These are phyloP conservation scores for Rhodotorula sp. DNA, from an alignment of 1,284 basidiomycete species.

Conservation along the genomic window DNA sequence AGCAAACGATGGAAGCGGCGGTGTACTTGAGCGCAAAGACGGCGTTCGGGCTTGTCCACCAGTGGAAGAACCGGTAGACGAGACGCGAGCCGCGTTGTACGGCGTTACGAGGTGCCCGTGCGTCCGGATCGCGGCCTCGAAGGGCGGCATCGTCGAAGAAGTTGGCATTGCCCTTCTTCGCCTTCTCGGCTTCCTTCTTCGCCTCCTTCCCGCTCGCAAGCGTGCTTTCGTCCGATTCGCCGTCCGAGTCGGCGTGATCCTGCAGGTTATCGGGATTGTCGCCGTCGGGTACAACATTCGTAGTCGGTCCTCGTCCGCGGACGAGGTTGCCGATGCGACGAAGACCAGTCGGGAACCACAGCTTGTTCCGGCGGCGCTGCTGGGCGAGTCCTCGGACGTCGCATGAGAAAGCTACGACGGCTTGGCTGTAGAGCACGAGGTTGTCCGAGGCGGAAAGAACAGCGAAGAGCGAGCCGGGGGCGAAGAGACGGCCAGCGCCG, in stretches of 20 bases:
- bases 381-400: conserved; percentile 52
- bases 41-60: conserved; percentile 54
- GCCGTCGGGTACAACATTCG: conserved; percentile 43
- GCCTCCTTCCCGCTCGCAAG: neutral
- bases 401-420: conserved; percentile 54
- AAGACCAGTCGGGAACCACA: conserved; percentile 59
- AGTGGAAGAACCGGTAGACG: conserved; percentile 51
- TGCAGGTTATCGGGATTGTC: conserved; percentile 37
- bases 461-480: conserved; percentile 54
- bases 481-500: conserved; percentile 17
- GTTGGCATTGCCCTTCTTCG: neutral
- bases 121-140: conserved; percentile 56
- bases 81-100: conserved; percentile 51
- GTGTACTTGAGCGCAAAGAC: conserved; percentile 61
- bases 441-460: conserved; percentile 56
- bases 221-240: neutral
- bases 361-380: conserved; percentile 51
- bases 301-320: conserved; percentile 34
- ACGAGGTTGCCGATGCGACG: conserved; percentile 51
- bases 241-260: conserved; percentile 2
- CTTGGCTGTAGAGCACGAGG: conserved; percentile 52
- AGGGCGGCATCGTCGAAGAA: too few species aligned
- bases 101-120: conserved; percentile 53
- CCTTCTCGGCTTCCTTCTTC: neutral
- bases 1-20: conserved; percentile 58